phyloP scores from a whole-genome alignment of 2,329 filamentous ascomycete species.

The Aureobasidium mangrovei region DNA sequence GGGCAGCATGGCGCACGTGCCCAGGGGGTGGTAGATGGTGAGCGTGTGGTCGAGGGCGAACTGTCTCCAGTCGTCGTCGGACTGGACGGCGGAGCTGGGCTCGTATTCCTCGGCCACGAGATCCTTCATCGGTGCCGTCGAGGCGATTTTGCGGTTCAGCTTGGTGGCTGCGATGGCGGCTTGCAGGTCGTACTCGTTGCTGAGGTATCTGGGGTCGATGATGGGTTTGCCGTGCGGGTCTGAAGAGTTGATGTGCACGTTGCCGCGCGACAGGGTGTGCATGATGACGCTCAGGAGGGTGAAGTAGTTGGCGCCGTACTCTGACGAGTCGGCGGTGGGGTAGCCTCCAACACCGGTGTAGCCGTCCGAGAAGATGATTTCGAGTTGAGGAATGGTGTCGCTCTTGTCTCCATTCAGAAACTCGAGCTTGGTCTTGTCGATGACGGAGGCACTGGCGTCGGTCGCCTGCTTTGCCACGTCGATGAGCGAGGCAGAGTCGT shows the following conservation, averaged over 20 bases:
- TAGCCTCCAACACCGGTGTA: conserved; percentile 26
- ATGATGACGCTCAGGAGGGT: conserved; percentile 26
- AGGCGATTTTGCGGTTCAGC: conserved; percentile 25
- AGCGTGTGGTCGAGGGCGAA: conserved; percentile 21
- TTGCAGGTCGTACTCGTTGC: conserved; percentile 21
- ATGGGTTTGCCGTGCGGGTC: conserved; percentile 21
- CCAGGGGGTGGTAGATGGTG: conserved; percentile 25
- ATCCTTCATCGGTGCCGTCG: conserved; percentile 20
- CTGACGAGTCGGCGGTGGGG: conserved; percentile 15
- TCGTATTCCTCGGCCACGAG: conserved; percentile 24
- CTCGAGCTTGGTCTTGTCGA: conserved; percentile 20
- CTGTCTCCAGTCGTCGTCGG: conserved; percentile 18
- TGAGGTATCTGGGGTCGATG: conserved; percentile 28
- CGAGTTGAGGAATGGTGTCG: conserved; percentile 17
- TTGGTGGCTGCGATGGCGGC: conserved; percentile 24
- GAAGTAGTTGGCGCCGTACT: conserved; percentile 18
- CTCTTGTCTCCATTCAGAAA: conserved; percentile 5
- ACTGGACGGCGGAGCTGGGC: conserved; percentile 17
- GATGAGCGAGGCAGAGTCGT: conserved; percentile 23
- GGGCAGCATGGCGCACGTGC: conserved; percentile 24
- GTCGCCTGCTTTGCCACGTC: conserved; percentile 28
- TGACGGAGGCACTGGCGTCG: conserved; percentile 22
- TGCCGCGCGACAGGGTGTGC: conserved; percentile 24
- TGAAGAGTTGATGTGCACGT: conserved; percentile 24
- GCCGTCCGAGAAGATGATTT: conserved; percentile 23